A percentile compares a stretch with the other conserved stretches of the same genome.
Evolutionary conservation across 2,329 filamentous ascomycete genomes (phyloP).

Genomic region (Trichothecium sympodiale): DNA sequence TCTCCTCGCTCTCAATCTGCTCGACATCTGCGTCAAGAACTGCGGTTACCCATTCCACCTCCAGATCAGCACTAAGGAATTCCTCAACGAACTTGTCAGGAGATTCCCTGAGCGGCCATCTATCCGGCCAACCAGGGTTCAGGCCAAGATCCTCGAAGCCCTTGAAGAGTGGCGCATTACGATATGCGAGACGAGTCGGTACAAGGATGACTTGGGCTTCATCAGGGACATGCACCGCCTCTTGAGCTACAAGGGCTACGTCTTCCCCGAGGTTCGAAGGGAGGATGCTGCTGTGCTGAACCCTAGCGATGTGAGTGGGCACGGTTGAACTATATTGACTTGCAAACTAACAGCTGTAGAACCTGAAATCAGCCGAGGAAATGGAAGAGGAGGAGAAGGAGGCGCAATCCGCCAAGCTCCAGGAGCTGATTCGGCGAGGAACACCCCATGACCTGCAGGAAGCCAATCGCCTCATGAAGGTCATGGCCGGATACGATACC

Average conservation of each 20-base stretch:
- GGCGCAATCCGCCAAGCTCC: slow-evolving; percentile 94
- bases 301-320: slow-evolving; percentile 73
- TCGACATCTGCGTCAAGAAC: slow-evolving; percentile 99
- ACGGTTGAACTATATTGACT: neutral
- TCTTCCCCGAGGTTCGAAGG: slow-evolving; percentile 81
- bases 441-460: slow-evolving; percentile 90
- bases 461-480: slow-evolving; percentile 95
- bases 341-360: slow-evolving; percentile 40
- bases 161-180: slow-evolving; percentile 98
- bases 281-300: slow-evolving; percentile 96
- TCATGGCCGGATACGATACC: slow-evolving; percentile 97
- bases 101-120: slow-evolving; percentile 91
- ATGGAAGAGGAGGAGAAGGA: slow-evolving; percentile 97
- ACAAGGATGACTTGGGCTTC: slow-evolving; percentile 94
- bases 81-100: slow-evolving; percentile 93
- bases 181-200: slow-evolving; percentile 94
- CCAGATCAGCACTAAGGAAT: slow-evolving; percentile 97
- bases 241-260: slow-evolving; percentile 92
- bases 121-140: slow-evolving; percentile 73
- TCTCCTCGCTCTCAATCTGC: slow-evolving; percentile 76
- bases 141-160: slow-evolving; percentile 84
- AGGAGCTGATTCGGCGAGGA: slow-evolving; percentile 88
- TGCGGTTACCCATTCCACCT: slow-evolving; percentile 98
- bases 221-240: slow-evolving; percentile 96
- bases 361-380: slow-evolving; percentile 89